A percentile compares a stretch with the other conserved stretches of the same genome.
phyloP scores from a whole-genome alignment of 495 filamentous ascomycete species.

The Cercophora sp. region DNA sequence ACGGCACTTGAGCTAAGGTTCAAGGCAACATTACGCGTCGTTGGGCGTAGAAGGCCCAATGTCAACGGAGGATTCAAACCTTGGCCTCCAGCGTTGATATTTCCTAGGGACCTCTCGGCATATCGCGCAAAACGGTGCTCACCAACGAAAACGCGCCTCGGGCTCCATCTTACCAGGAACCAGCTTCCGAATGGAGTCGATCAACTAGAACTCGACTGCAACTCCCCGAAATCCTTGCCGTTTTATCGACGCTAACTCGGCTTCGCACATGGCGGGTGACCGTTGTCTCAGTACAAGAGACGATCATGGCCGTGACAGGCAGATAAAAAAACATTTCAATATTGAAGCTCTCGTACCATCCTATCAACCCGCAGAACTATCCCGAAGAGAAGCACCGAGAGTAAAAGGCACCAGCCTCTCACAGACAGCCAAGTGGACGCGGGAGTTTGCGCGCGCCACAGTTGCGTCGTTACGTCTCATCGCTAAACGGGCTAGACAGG shows the following conservation, averaged over 20 bases:
- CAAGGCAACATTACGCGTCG: no score
- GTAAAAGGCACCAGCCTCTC: slow-evolving; percentile 26
- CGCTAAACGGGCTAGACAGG: not conserved
- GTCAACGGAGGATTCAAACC: no score
- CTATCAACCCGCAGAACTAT: slow-evolving; percentile 6
- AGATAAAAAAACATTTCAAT: not conserved
- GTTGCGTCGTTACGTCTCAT: slow-evolving; percentile 11
- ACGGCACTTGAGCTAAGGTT: not conserved
- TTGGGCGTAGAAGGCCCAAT: no score
- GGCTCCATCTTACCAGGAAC: not conserved
- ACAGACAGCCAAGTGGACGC: slow-evolving; percentile 31
- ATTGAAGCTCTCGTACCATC: not conserved
- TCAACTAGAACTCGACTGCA: not conserved
- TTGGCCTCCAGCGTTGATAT: not conserved
- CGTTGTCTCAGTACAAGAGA: not conserved
- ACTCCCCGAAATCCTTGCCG: not conserved
- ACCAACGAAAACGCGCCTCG: not conserved
- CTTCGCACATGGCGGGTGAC: not conserved
- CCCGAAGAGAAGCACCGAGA: not conserved
- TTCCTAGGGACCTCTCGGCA: not conserved
- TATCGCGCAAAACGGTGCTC: not conserved
- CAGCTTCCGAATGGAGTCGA: not conserved
- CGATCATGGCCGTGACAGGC: not conserved
- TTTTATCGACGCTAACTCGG: not conserved
- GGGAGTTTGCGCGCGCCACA: slow-evolving; percentile 21